Evolutionary conservation across 345 rosid species (phyloP).

Genomic region (Aquilaria yunnanensis): DNA sequence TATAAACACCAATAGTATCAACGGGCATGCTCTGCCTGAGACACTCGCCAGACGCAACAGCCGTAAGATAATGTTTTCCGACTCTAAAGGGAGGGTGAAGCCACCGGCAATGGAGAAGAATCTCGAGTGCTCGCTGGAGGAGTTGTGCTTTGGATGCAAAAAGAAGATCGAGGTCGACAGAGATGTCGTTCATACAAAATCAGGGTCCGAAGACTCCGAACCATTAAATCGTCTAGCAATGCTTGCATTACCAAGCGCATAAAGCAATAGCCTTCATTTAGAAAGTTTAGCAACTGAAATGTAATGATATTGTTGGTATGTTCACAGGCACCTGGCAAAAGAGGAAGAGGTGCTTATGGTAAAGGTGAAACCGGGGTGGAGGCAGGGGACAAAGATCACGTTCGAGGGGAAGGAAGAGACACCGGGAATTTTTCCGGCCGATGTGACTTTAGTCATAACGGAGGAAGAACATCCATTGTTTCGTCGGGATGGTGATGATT

Average conservation of each 20-base stretch:
- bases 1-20: too few relatives aligned
- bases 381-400: conserved; percentile 66
- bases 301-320: background rate
- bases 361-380: conserved; percentile 89
- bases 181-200: conserved; percentile 42
- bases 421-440: conserved; percentile 54
- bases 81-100: conserved; percentile 50
- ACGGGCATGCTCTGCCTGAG: background rate
- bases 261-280: too few relatives aligned
- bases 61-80: conserved; percentile 62
- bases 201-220: conserved; percentile 42
- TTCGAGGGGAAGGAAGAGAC: conserved; percentile 83
- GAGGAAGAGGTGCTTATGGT: conserved; percentile 61
- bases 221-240: background rate
- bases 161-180: conserved; percentile 75
- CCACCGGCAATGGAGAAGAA: conserved; percentile 52
- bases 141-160: conserved; percentile 66
- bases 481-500: conserved; percentile 58
- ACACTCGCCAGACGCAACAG: conserved; percentile 33
- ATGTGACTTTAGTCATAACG: conserved; percentile 47
- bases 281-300: background rate
- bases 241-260: background rate
- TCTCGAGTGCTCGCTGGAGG: conserved; percentile 84
- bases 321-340: conserved; percentile 37
- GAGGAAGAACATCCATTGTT: conserved; percentile 58